Conservation (phyloP, 2,329 filamentous ascomycete genomes). For the Aspergillus sp. region DNA sequence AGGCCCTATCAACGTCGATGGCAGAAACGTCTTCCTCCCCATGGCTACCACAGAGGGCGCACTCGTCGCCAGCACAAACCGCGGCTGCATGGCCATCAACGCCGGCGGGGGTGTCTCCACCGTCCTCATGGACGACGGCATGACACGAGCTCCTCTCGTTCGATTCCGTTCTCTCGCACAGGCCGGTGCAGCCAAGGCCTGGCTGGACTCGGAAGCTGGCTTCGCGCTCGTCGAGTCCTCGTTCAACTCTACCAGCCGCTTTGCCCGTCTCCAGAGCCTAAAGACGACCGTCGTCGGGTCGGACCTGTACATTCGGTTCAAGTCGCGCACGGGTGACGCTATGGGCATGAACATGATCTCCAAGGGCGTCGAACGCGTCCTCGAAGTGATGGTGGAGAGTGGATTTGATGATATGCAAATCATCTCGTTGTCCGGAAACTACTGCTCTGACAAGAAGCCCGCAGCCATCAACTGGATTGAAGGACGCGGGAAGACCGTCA, state of each 20-base stretch:
- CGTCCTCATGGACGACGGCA: slow-evolving; percentile 84
- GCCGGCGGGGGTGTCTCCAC: slow-evolving; percentile 83
- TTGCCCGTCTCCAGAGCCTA: slow-evolving; percentile 77
- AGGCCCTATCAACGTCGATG: slow-evolving; percentile 83
- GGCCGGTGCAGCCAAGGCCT: slow-evolving; percentile 83
- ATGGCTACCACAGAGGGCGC: slow-evolving; percentile 98
- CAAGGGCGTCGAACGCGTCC: slow-evolving; percentile 88
- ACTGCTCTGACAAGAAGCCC: slow-evolving; percentile 93
- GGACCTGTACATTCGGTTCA: slow-evolving; percentile 90
- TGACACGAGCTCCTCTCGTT: slow-evolving; percentile 90
- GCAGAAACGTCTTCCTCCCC: slow-evolving; percentile 86
- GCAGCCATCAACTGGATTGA: slow-evolving; percentile 97
- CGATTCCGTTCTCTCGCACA: slow-evolving; percentile 78
- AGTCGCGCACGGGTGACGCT: slow-evolving; percentile 90
- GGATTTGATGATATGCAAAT: slow-evolving; percentile 92
- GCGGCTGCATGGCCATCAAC: slow-evolving; percentile 94
- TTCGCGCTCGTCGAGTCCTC: slow-evolving; percentile 76
- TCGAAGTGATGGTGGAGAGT: slow-evolving; percentile 77
- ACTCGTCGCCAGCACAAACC: slow-evolving; percentile 79
- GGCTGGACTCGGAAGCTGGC: slow-evolving; percentile 83
- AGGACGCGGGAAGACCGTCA: slow-evolving; percentile 86
- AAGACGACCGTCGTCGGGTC: slow-evolving; percentile 87
- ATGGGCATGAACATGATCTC: slow-evolving; percentile 99
- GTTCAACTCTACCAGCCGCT: slow-evolving; percentile 90
- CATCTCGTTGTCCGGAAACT: slow-evolving; percentile 87